Evolutionary conservation across 305 asterid genomes (phyloP).

Genomic region (Fraxinus nigra): DNA sequence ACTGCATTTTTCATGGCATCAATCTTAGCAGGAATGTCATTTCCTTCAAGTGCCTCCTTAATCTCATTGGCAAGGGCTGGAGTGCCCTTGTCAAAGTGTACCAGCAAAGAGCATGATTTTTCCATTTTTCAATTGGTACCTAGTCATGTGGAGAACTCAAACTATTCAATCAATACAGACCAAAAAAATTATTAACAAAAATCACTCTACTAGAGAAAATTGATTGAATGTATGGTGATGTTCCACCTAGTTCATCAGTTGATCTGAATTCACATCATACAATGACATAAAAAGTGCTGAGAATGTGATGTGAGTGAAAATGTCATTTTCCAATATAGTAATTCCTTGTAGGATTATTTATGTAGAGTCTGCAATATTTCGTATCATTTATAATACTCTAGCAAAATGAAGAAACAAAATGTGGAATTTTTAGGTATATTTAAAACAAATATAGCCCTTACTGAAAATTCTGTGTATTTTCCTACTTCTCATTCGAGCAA

Average conservation of each 20-base stretch:
- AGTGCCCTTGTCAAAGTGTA: constrained; percentile 44
- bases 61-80: constrained; percentile 93
- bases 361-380: not conserved
- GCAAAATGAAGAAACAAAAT: not conserved
- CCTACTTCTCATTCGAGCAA: not conserved
- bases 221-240: not conserved
- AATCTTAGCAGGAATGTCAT: constrained; percentile 54
- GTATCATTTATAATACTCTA: not conserved
- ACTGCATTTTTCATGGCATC: constrained; percentile 50
- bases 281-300: not conserved
- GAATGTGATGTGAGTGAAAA: not conserved
- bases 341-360: not conserved
- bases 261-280: not conserved
- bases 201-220: not conserved
- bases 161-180: not conserved
- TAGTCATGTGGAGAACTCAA: not conserved
- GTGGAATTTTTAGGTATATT: not conserved
- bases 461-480: not conserved
- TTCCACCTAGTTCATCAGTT: not conserved
- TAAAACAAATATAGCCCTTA: not conserved
- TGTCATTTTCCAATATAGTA: not conserved
- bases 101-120: constrained; percentile 66
- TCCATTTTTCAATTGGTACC: constrained; percentile 48
- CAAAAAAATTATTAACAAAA: not conserved
- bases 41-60: constrained; percentile 90